These are phyloP conservation scores for Colletotrichum musae DNA, from an alignment of 2,329 filamentous ascomycete genomes.

Conservation along the genomic window DNA sequence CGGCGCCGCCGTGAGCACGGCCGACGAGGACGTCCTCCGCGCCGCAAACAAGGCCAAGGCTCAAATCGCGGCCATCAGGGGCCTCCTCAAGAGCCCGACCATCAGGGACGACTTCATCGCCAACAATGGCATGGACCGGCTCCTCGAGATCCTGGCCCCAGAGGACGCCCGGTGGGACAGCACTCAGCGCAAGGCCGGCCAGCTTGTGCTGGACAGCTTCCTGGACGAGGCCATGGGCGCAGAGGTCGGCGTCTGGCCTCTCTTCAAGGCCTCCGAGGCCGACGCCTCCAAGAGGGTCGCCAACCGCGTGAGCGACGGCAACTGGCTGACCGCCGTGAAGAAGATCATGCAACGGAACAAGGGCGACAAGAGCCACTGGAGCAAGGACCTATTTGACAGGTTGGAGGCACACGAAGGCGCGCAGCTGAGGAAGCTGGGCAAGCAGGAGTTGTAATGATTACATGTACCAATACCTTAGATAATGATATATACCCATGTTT, in stretches of 20 bases:
- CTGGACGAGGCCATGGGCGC: slow-evolving; percentile 77
- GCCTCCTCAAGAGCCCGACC: slow-evolving; percentile 67
- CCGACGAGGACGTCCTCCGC: slow-evolving; percentile 22
- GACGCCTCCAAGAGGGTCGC: slow-evolving; percentile 37
- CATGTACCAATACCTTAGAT: slow-evolving; percentile 10
- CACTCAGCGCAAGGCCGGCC: slow-evolving; percentile 68
- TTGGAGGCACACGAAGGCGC: slow-evolving; percentile 37
- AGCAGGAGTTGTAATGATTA: slow-evolving; percentile 49
- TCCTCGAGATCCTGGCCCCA: slow-evolving; percentile 67
- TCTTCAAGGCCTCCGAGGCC: slow-evolving; percentile 36
- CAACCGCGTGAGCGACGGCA: slow-evolving; percentile 35
- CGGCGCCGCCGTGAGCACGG: slow-evolving; percentile 18
- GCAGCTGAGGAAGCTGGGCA: slow-evolving; percentile 38
- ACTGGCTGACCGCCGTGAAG: slow-evolving; percentile 37
- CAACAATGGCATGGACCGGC: slow-evolving; percentile 65
- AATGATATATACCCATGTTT: slow-evolving; percentile 25
- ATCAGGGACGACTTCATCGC: slow-evolving; percentile 71
- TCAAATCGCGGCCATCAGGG: slow-evolving; percentile 66
- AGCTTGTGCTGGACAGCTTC: slow-evolving; percentile 75
- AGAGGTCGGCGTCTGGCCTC: slow-evolving; percentile 69
- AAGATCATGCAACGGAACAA: slow-evolving; percentile 34
- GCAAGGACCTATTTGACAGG: slow-evolving; percentile 33
- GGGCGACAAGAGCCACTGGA: slow-evolving; percentile 40
- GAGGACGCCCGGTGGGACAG: slow-evolving; percentile 63
- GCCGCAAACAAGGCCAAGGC: slow-evolving; percentile 50